Evolutionary conservation across 164 flowering plant species (phyloP), one percentile per base, ranked within the genome.

Genomic region (Nymphaea thermarum): DNA sequence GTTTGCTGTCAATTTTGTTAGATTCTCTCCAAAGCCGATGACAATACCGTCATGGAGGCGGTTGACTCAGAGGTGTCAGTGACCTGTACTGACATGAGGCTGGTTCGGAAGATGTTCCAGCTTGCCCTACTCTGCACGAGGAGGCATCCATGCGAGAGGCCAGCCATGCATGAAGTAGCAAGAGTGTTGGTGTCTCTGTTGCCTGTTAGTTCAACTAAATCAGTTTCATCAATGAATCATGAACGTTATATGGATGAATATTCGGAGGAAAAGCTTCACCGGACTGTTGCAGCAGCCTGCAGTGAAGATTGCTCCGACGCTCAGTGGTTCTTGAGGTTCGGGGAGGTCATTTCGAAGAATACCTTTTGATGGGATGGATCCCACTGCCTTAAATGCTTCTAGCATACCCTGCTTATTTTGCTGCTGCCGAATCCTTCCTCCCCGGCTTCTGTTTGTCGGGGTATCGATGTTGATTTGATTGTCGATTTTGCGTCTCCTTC

Each of bases 41-140:
- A 84, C 61, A 84, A 93, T 72, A 86, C 95, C 0, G 83, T 93
- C 17, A 93, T 93, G 98, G 96, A 93, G 42, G 86, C 89, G 3
- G 96, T 91, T 45, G 97, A 93, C 61, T 89, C 93, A 0, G 98
- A 91, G 74, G 95, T 93, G 1, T 87, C 95, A 2, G 84, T 89
- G n/a, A 93, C 97, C 2, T 91, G 98, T 77, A 76, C 85, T 73
- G 93, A 93, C 70, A 43, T 82, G 43, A 47, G 76, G 11, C 87
- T 85, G n/a, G 87, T 87, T 3, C 76, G 79, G 62, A 91, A 91
- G 79, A 80, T 86, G 11, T 89, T 91, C 75, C 97, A 89, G 67
- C 95, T 93, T 16, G 98, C 96, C 10, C 70, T 93, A 53, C 79
- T 93, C 11, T 93, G 98, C 82, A 83, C 95, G 0, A 91, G 84